Percentiles rank a stretch among this genome's conserved stretches.
Evolutionary conservation across 345 rosid species (phyloP).

Genomic region (Euphorbia peplus): DNA sequence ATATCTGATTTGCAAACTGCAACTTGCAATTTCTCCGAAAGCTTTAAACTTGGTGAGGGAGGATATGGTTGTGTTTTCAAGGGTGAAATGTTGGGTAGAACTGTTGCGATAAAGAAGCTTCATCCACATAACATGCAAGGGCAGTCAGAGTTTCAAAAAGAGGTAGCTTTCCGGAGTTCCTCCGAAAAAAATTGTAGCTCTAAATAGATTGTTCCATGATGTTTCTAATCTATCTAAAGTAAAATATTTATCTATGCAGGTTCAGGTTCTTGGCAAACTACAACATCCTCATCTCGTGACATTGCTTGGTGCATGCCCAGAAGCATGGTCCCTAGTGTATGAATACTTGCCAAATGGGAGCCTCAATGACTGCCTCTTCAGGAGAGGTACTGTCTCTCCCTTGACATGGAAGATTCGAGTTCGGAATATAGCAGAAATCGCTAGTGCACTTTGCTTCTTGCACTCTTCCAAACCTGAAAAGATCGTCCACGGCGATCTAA

Average conservation of each 20-base stretch:
- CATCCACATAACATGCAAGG: constrained; percentile 63
- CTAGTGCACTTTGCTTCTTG: constrained; percentile 72
- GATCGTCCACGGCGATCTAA: constrained; percentile 70
- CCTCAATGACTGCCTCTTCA: constrained; percentile 52
- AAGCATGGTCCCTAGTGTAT: constrained; percentile 60
- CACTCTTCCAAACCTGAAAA: constrained; percentile 69
- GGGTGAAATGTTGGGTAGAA: constrained; percentile 84
- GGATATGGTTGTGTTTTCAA: constrained; percentile 66
- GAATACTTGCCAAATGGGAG: constrained; percentile 72
- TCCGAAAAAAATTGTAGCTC: constrained; percentile 3
- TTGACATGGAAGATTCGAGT: constrained; percentile 56
- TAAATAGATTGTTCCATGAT: constrained; percentile 5
- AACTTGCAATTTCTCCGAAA: constrained; percentile 70
- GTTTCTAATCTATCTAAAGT: neutral
- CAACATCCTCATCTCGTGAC: constrained; percentile 73
- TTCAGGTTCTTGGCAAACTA: constrained; percentile 59
- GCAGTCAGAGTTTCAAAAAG: constrained; percentile 61
- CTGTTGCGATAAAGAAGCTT: constrained; percentile 64
- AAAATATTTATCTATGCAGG: constrained; percentile 35
- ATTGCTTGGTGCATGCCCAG: constrained; percentile 68
- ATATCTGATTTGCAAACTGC: constrained; percentile 55
- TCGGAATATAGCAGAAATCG: constrained; percentile 54
- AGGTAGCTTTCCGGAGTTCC: constrained; percentile 37
- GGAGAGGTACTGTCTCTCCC: constrained; percentile 43
- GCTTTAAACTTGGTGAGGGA: constrained; percentile 65